phyloP scores from a whole-genome alignment of 106 monocot species.

The Allium sativum region DNA sequence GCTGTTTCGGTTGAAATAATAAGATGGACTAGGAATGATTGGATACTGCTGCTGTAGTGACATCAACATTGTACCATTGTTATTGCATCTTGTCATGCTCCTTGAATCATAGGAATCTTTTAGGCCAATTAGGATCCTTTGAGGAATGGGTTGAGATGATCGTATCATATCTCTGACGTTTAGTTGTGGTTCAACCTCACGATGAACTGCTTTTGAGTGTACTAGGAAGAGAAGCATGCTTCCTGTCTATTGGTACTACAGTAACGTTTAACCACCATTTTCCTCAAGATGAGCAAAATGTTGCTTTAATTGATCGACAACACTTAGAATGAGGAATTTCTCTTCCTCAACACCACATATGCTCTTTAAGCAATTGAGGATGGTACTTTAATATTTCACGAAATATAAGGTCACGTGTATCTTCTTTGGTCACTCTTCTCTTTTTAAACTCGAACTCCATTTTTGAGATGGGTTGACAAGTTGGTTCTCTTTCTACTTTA shows the following conservation, averaged over 20 bases:
- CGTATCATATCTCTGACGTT: too few relatives aligned
- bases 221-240: not conserved
- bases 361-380: slow-evolving; percentile 83
- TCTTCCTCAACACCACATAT: slow-evolving; percentile 53
- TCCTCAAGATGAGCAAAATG: slow-evolving; percentile 92
- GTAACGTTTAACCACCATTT: slow-evolving; percentile 69
- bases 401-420: slow-evolving; percentile 76
- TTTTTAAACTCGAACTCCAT: slow-evolving; percentile 95
- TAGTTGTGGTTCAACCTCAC: too few relatives aligned
- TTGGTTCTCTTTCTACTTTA: slow-evolving; percentile 81
- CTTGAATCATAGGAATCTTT: too few relatives aligned
- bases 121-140: too few relatives aligned
- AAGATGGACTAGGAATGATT: too few relatives aligned
- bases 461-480: slow-evolving; percentile 78
- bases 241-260: slow-evolving; percentile 4
- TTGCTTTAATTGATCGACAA: slow-evolving; percentile 85
- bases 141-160: too few relatives aligned
- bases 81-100: too few relatives aligned
- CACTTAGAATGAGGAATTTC: slow-evolving; percentile 83
- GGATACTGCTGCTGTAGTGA: too few relatives aligned
- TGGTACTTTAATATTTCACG: slow-evolving; percentile 90
- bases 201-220: too few relatives aligned
- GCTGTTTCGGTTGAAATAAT: too few relatives aligned
- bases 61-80: too few relatives aligned
- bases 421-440: slow-evolving; percentile 71